Conservation (phyloP, 169 alveolate genomes). For the Eimeria sp. region DNA sequence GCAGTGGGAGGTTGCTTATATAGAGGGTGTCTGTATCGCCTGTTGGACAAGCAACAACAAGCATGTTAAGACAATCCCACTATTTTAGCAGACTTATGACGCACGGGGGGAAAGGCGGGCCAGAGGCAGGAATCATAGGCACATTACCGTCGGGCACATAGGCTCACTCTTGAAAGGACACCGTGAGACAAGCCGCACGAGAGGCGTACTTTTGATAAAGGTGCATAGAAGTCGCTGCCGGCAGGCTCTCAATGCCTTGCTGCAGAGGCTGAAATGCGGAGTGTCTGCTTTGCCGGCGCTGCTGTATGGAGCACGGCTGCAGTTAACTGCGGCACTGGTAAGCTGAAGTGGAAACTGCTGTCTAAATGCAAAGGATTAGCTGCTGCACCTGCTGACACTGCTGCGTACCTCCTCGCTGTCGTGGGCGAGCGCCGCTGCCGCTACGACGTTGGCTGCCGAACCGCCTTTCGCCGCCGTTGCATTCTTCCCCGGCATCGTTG, state of each 20-base stretch:
- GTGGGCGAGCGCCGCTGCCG: conserved; percentile 79
- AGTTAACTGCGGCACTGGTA: conserved; percentile 73
- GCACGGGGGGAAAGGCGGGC: not conserved
- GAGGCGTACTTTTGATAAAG: conserved; percentile 76
- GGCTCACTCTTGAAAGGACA: conserved; percentile 16
- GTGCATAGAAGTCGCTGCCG: conserved; percentile 76
- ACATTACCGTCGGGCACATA: conserved; percentile 56
- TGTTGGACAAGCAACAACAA: not conserved
- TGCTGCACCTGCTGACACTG: conserved; percentile 75
- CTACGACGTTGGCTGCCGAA: conserved; percentile 79
- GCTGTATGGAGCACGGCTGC: conserved; percentile 69
- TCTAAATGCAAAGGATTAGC: conserved; percentile 60
- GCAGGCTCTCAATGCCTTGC: conserved; percentile 77
- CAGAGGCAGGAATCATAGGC: conserved; percentile 15
- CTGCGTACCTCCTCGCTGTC: conserved; percentile 81
- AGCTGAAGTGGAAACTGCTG: conserved; percentile 56
- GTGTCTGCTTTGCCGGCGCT: conserved; percentile 74
- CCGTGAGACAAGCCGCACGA: conserved; percentile 65
- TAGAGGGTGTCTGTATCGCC: conserved; percentile 78
- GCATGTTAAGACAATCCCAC: not conserved
- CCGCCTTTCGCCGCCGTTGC: conserved; percentile 77
- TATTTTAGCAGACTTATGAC: not conserved
- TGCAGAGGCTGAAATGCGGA: conserved; percentile 72
- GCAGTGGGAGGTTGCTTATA: conserved; percentile 73
- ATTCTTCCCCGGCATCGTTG: conserved; percentile 64